Percentiles rank a stretch among this genome's conserved stretches.
Conservation (phyloP, 441 rosid species). For the Macaranga tanarius region DNA sequence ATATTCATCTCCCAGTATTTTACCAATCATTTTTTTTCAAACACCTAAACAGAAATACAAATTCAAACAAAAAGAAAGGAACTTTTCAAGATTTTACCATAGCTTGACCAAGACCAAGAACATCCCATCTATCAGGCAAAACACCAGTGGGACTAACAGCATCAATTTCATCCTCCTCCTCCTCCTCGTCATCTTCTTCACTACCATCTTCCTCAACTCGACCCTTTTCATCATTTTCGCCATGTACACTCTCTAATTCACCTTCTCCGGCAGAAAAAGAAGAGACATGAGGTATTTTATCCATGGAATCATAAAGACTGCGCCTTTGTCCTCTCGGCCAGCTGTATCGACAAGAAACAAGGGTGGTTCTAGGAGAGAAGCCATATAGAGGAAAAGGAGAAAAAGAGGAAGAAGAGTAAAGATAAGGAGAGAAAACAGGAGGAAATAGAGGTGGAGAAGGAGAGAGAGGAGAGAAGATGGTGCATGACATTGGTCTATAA, state of each 20-base stretch:
- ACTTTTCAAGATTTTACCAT: constrained; percentile 46
- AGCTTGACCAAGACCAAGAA: constrained; percentile 94
- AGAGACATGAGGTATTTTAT: constrained; percentile 27
- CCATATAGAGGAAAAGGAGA: constrained; percentile 31
- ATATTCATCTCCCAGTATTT: background rate
- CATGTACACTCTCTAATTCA: constrained; percentile 5
- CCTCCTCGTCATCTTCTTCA: constrained; percentile 46
- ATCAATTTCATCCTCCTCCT: constrained; percentile 35
- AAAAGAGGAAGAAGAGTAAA: constrained; percentile 13
- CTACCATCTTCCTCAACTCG: constrained; percentile 25
- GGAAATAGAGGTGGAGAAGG: constrained; percentile 33
- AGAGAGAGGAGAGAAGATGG: constrained; percentile 23
- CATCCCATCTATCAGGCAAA: constrained; percentile 86
- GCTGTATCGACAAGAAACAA: constrained; percentile 24
- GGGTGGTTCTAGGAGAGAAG: constrained; percentile 20
- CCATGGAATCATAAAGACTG: constrained; percentile 31
- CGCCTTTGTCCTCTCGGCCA: constrained; percentile 23
- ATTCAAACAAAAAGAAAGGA: background rate
- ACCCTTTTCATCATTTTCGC: background rate
- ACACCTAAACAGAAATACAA: background rate
- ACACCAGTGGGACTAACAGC: constrained; percentile 30
- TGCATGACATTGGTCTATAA: background rate
- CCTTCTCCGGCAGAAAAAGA: constrained; percentile 25
- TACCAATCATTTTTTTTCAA: background rate
- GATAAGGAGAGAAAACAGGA: constrained; percentile 44